Evolutionary conservation across 2,329 filamentous ascomycete species (phyloP), one percentile per base, ranked within the genome.

Genomic region (Ophiobolus disseminans): DNA sequence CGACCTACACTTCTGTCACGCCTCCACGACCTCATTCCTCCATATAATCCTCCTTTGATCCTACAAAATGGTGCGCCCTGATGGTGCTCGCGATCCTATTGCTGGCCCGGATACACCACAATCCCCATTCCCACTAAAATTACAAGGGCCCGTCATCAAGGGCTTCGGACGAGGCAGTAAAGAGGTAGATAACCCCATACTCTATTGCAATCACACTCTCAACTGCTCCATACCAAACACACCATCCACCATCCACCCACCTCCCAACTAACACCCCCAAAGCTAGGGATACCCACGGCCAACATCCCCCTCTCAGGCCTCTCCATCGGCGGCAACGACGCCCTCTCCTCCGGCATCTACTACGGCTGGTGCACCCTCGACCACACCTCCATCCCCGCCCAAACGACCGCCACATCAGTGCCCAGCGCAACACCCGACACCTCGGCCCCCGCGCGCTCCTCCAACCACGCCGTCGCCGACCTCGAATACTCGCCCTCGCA

Each of bases 241-340:
- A 39, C 8, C 10, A 32, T 14, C 28, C 16, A 34, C 17, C 28
- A 26, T 90, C 11, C 17, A 53, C 76, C 45, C 1, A 17, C 4
- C 14, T 26, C 32, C 11, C 32, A 23, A 14, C 20, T 36, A 19
- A 39, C 9, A 22, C 22, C 11, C 40, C 11, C 13, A 39, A 56
- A 95, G 86, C 89, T 97, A 69, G 93, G 93, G 62, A 97, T 97
- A 71, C 94, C 94, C 2, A 97, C 94, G 1, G 94, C 94, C 70
- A 99, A 97, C 79, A 87, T 88, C 65, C 86, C 86, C 7, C 75
- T 86, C 50, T 79, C 81, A 11, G 82, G 82, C 21, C 85, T 97
- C 35, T 86, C 86, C 63, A 87, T 93, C 40, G 86, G 88, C 73
- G 80, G 81, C 44, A 65, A 84, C 63, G 73, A 80, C 5, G 77